phyloP scores from a whole-genome alignment of 164 flowering plant species.

The Euptelea pleiosperma region DNA sequence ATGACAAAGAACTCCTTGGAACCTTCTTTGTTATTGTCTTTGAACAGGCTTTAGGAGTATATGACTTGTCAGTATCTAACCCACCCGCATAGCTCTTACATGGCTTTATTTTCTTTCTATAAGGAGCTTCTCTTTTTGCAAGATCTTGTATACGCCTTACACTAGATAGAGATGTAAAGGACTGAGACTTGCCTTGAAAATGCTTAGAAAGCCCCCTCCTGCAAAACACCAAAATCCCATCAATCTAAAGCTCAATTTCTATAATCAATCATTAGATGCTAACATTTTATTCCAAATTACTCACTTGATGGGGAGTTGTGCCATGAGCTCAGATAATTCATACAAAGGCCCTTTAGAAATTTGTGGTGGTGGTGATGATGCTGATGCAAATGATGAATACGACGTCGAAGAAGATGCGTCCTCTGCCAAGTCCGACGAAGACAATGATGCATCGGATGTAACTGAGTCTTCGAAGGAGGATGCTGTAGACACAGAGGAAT shows the following conservation, averaged over 20 bases:
- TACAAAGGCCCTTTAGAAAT: conserved; percentile 53
- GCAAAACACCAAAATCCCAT: conserved; percentile 21
- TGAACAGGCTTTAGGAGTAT: conserved; percentile 36
- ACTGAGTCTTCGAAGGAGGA: conserved; percentile 32
- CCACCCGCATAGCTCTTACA: conserved; percentile 60
- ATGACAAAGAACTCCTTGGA: conserved; percentile 36
- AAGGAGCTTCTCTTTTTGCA: conserved; percentile 54
- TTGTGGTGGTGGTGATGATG: conserved; percentile 23
- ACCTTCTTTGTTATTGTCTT: conserved; percentile 51
- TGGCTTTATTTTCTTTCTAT: conserved; percentile 49
- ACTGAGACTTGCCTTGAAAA: conserved; percentile 73
- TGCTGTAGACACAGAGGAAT: conserved; percentile 16
- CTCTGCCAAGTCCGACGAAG: conserved; percentile 47
- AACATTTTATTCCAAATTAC: conserved; percentile 13
- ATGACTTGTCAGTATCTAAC: conserved; percentile 34
- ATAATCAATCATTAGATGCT: neutral
- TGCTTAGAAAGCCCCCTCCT: conserved; percentile 80
- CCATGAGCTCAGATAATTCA: conserved; percentile 74
- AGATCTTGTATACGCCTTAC: conserved; percentile 63
- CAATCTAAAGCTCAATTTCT: neutral
- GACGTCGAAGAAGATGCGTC: conserved; percentile 49
- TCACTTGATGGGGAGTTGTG: conserved; percentile 83
- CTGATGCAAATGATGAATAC: conserved; percentile 20
- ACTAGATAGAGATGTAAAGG: conserved; percentile 61
- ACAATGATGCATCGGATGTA: conserved; percentile 27